phyloP scores from a whole-genome alignment of 371 early-diverging fungal genomes.

The Lichtheimia ramosa region DNA sequence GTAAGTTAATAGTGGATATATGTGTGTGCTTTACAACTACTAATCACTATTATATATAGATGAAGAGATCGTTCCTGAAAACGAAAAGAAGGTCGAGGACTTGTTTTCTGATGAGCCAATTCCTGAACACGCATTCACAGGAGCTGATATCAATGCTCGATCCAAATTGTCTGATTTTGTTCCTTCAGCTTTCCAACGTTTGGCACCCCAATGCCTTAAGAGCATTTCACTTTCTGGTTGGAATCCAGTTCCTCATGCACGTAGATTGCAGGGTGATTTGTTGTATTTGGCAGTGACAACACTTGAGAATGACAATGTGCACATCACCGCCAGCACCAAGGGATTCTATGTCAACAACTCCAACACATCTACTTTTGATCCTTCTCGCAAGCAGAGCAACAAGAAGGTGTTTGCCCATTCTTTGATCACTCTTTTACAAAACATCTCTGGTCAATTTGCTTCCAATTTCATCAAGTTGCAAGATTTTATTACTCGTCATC shows the following conservation, averaged over 20 bases:
- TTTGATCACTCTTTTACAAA: slow-evolving; percentile 67
- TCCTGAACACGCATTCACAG: slow-evolving; percentile 60
- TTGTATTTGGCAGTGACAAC: slow-evolving; percentile 83
- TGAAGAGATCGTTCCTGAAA: slow-evolving; percentile 38
- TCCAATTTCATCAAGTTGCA: slow-evolving; percentile 69
- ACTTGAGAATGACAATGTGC: slow-evolving; percentile 76
- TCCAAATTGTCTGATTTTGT: slow-evolving; percentile 59
- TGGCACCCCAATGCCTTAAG: slow-evolving; percentile 71
- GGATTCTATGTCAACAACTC: slow-evolving; percentile 91
- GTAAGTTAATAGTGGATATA: slow-evolving; percentile 30
- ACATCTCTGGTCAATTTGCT: slow-evolving; percentile 72
- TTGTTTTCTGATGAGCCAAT: slow-evolving; percentile 39
- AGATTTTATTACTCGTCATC: slow-evolving; percentile 64
- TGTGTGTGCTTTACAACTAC: neutral
- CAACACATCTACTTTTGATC: slow-evolving; percentile 73
- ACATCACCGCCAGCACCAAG: slow-evolving; percentile 81
- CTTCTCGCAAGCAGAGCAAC: slow-evolving; percentile 40
- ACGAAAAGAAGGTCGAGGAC: slow-evolving; percentile 45
- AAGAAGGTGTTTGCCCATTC: slow-evolving; percentile 64
- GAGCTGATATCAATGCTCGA: slow-evolving; percentile 50
- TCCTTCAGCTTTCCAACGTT: slow-evolving; percentile 52
- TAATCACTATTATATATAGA: slow-evolving; percentile 19
- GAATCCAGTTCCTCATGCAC: slow-evolving; percentile 88
- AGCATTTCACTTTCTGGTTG: slow-evolving; percentile 81
- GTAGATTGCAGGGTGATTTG: slow-evolving; percentile 80